Evolutionary conservation across 2,329 filamentous ascomycete genomes (phyloP), one percentile per base, ranked within the genome.

Genomic region (Botrytis aclada): DNA sequence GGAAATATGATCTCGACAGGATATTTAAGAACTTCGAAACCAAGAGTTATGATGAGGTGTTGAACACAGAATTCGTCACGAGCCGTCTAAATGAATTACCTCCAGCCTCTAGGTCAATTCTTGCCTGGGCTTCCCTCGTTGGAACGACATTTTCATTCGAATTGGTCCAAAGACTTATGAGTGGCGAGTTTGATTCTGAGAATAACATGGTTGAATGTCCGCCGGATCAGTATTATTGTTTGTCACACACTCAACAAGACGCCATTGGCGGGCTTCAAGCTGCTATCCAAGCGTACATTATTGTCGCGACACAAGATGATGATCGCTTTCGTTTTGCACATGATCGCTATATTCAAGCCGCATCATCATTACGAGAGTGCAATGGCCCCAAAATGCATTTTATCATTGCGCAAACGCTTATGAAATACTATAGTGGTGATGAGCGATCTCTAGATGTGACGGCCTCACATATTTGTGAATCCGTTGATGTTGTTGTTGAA

Each of bases 301-400:
- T 98, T 58, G 89, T 95, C 72, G 88, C 93, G 0, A 93, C 92
- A 32, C 93, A 96, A 75, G 90, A 90, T 1, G 95, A 98, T 78
- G 94, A 97, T 81, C 88, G 90, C 58, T 98, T 97, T 81, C 89
- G 90, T 47, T 98, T 98, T 81, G 90, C 91, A 47, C 95, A 98
- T 81, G 95, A 98, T 81, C 89, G 95, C 70, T 97, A 97, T 78
- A 87, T 94, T 69, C 90, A 92, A 80, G 93, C 93, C 25, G 90
- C 93, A 9, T 85, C 88, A 22, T 87, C 88, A 8, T 84, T 97
- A 69, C 89, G 88, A 75, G 90, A 95, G 79, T 90, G 88, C 78
- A 89, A 92, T 72, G 84, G 88, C 34, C 85, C 88, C 32, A 92
- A 92, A 77, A 98, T 98, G 95, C 94, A 98, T 82, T 98, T 95